Conservation (phyloP, 257 asterid genomes). For the Haberlea rhodopensis region DNA sequence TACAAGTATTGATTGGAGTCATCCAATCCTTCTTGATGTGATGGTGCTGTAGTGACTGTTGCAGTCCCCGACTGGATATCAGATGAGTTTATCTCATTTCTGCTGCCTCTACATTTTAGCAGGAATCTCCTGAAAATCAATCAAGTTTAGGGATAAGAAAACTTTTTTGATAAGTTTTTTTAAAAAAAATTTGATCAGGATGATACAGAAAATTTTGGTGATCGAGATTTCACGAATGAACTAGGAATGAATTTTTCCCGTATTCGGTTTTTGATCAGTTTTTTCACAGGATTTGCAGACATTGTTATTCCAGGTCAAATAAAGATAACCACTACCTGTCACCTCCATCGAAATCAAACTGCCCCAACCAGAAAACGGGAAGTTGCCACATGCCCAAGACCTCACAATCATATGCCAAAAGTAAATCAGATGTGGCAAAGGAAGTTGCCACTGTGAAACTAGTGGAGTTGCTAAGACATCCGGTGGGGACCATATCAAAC, state of each 20-base stretch:
- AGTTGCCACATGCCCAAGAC: slow-evolving; percentile 8
- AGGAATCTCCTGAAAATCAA: slow-evolving; percentile 12
- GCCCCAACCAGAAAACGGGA: slow-evolving; percentile 15
- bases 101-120: background rate
- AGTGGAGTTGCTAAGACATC: slow-evolving; percentile 33
- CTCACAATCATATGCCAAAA: slow-evolving; percentile 4
- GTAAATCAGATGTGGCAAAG: background rate
- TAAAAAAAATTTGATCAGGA: background rate
- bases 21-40: slow-evolving; percentile 2
- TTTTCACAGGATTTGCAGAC: slow-evolving; percentile 8
- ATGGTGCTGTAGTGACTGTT: background rate
- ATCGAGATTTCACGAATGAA: too few relatives aligned
- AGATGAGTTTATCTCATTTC: background rate
- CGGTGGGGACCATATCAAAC: background rate
- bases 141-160: background rate
- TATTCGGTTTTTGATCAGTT: background rate
- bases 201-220: too few relatives aligned
- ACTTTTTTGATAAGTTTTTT: too few relatives aligned
- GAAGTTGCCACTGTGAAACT: slow-evolving; percentile 11
- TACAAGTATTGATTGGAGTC: slow-evolving; percentile 12
- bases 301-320: slow-evolving; percentile 18
- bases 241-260: background rate
- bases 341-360: background rate
- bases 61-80: slow-evolving; percentile 5
- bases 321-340: slow-evolving; percentile 13